Percentiles rank a stretch among this genome's conserved stretches.
phyloP scores from a whole-genome alignment of 805 yeast genomes.

The Saccharomycopsis olivae region DNA sequence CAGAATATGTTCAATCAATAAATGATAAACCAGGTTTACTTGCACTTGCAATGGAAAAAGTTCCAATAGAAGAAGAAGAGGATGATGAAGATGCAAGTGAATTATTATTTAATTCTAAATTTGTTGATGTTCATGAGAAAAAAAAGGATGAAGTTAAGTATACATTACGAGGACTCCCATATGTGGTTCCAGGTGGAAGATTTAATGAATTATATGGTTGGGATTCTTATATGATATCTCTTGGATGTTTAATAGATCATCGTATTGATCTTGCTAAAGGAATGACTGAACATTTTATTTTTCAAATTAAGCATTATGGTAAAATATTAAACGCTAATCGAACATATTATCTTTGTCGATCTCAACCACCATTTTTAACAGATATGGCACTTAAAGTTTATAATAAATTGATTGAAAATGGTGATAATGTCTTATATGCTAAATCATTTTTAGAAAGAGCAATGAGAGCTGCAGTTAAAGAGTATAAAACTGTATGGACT shows the following conservation, averaged over 20 bases:
- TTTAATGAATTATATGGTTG: conserved; percentile 96
- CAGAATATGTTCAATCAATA: conserved; percentile 65
- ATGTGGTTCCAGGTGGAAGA: conserved; percentile 95
- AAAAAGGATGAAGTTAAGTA: conserved; percentile 1
- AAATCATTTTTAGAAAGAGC: conserved; percentile 56
- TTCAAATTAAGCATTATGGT: conserved; percentile 83
- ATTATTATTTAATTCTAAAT: neutral
- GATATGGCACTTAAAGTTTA: conserved; percentile 77
- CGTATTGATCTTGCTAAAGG: conserved; percentile 68
- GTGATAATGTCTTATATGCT: conserved; percentile 36
- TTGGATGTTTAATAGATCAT: conserved; percentile 66
- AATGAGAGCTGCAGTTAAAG: conserved; percentile 71
- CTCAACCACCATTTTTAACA: conserved; percentile 95
- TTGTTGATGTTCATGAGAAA: neutral
- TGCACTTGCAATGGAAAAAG: conserved; percentile 60
- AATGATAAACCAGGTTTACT: conserved; percentile 79
- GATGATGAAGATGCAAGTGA: neutral
- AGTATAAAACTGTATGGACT: conserved; percentile 76
- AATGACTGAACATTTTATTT: conserved; percentile 86
- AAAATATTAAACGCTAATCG: conserved; percentile 91
- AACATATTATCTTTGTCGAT: conserved; percentile 78
- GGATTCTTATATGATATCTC: conserved; percentile 91
- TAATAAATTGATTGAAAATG: conserved; percentile 38
- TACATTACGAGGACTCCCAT: conserved; percentile 59
- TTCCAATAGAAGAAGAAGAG: conserved; percentile 22